Evolutionary conservation across 2,329 filamentous ascomycete species (phyloP).

Genomic region (Zymoseptoria tritici): DNA sequence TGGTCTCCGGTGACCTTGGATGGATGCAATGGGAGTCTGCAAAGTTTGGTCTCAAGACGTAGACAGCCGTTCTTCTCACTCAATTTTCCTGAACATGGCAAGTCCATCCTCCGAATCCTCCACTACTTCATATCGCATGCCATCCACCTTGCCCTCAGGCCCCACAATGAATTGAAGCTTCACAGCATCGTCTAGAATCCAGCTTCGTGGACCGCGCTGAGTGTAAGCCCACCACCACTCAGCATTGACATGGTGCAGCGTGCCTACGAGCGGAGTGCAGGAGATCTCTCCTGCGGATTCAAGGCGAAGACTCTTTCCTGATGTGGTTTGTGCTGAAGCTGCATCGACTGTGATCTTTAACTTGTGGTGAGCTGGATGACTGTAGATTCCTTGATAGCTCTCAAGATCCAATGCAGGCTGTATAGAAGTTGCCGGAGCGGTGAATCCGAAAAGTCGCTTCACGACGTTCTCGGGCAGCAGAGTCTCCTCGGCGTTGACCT

Average conservation of each 20-base stretch:
- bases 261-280: conserved; percentile 1
- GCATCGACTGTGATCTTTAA: not conserved
- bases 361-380: conserved; percentile 5
- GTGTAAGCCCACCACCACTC: conserved; percentile 10
- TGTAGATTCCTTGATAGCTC: conserved; percentile 7
- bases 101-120: conserved; percentile 4
- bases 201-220: conserved; percentile 3
- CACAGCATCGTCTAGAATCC: conserved; percentile 7
- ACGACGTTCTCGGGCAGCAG: conserved; percentile 1
- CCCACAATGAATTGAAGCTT: conserved; percentile 9
- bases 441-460: conserved; percentile 3
- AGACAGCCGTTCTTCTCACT: not conserved
- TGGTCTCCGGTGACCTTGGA: not conserved
- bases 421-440: not conserved
- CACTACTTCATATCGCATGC: conserved; percentile 8
- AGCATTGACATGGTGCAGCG: conserved; percentile 8
- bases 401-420: not conserved
- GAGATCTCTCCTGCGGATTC: not conserved
- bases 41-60: not conserved
- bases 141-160: conserved; percentile 5
- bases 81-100: conserved; percentile 9
- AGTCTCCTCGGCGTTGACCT: conserved; percentile 1
- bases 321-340: not conserved
- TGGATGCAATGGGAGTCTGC: not conserved
- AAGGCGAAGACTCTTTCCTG: conserved; percentile 2